Base-by-base conservation (phyloP, 179 eudicot genomes). In the Spergularia azorica region DNA sequence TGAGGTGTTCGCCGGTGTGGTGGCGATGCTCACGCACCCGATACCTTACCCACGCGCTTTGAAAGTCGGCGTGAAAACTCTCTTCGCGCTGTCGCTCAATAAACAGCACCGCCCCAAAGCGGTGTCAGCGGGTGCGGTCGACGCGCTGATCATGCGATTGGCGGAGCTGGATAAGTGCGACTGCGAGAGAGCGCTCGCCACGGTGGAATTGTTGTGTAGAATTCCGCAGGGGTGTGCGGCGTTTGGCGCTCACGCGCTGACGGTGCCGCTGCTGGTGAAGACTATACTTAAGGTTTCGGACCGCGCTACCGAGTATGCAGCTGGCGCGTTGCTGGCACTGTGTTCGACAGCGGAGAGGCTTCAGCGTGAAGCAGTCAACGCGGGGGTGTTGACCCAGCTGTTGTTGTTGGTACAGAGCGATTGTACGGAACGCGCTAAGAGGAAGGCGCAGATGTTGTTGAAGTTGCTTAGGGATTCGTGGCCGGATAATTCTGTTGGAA, bases 221-320 rank as follows among this genome's bases (percentile, higher is more conserved):
- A 76, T 88, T 1, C 90, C 90, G 62, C 71, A 88, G 0, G 98
- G 98, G 0, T 90, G 94, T 67, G 78, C 89, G 58, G 96, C 90
- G 63, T 87, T 94, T 46, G 92, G 85, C 0, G 77, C 83, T 0
- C 96, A 92, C 86, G 90, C 94, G 71, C 88, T 90, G 52, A 86
- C 97, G 3, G 94, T 89, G 8, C 91, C 94, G 5, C 21, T 90
- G 1, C 79, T 94, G 6, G 98, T 90, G 32, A 90, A 86, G 77
- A 84, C 82, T 0, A 84, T 94, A 1, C 79, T 92, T 12, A 88
- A 88, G 68, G 83, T 92, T 0, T 90, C 96, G 1, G 96, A 89
- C 2, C 81, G 98, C 9, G 94, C 98, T 57, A 92, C 98, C 17
- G 98, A 94, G 82, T 90, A 89, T 83, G 97, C 98, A 0, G 91